Evolutionary conservation across 139 green algal genomes (phyloP), one percentile per base, ranked within the genome.

Genomic region (Tetraselmis chui): DNA sequence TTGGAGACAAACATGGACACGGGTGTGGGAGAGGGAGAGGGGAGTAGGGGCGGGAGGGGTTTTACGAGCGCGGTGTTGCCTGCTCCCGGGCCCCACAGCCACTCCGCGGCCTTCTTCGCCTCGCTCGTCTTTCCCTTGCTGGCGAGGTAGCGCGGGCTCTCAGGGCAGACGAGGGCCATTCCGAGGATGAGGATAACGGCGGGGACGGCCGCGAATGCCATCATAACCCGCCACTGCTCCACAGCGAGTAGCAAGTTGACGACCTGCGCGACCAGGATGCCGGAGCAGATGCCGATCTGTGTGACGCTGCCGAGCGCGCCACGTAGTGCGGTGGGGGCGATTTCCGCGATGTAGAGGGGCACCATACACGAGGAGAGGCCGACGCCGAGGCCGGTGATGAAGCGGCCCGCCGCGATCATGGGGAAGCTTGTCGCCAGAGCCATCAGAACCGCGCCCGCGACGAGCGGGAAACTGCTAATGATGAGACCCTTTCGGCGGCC

Each of bases 221-320:
- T 98, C 91, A 98, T 97, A 5, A 82, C 88, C 24, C 95, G 85
- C 96, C 96, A 99, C 31, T 84, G 30, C 0, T 85, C 84, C 0
- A 88, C 83, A 0, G 90, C 90, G 59, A 98, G 32, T n/a, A 87
- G 87, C 81, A 96, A 91, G 59, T 97, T 97, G 79, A 95, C 89
- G 5, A 97, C 32, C 82, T 99, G 89, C 5, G 96, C 96, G 0
- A 59, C 90, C 74, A 99, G 88, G 88, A 99, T 99, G 78, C 96
- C 96, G 24, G 97, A 75, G 87, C 94, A 98, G 86, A 99, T 99
- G 82, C 91, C 85, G 25, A 99, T 89, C 91, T 99, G 96, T 87
- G 98, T 99, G n/a, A 98, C 79, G 32, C 87, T 91, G 31, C 96
- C 96, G 59, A 99, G 86, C 0, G 90, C 81, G 30, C 96, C 96